Evolutionary conservation across 768 basidiomycete genomes (phyloP).

Genomic region (Tricholoma matsutake): DNA sequence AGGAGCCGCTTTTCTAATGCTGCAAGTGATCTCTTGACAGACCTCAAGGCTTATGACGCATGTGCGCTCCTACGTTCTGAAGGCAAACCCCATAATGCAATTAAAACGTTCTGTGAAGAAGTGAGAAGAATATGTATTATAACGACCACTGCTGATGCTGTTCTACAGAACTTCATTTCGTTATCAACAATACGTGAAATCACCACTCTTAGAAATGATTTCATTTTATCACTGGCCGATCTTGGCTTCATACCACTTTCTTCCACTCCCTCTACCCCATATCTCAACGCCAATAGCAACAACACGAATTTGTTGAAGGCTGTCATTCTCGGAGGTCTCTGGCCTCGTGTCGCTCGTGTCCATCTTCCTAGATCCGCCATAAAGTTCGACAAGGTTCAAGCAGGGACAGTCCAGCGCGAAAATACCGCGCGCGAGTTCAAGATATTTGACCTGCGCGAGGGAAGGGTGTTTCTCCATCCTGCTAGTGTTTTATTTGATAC

Average conservation of each 20-base stretch:
- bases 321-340: slow-evolving; percentile 82
- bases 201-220: slow-evolving; percentile 72
- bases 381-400: slow-evolving; percentile 83
- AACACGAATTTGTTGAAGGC: slow-evolving; percentile 80
- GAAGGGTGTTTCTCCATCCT: slow-evolving; percentile 81
- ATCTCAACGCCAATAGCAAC: slow-evolving; percentile 60
- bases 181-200: slow-evolving; percentile 71
- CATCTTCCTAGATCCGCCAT: slow-evolving; percentile 68
- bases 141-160: slow-evolving; percentile 1
- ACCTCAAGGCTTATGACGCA: slow-evolving; percentile 71
- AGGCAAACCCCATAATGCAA: slow-evolving; percentile 42
- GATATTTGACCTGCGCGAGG: slow-evolving; percentile 65
- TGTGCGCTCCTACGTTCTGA: slow-evolving; percentile 48
- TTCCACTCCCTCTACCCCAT: slow-evolving; percentile 41
- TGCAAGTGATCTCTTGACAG: slow-evolving; percentile 84
- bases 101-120: slow-evolving; percentile 70
- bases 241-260: slow-evolving; percentile 63
- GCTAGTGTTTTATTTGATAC: slow-evolving; percentile 74
- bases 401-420: slow-evolving; percentile 81
- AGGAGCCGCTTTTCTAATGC: slow-evolving; percentile 63
- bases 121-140: slow-evolving; percentile 28
- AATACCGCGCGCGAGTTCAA: slow-evolving; percentile 83
- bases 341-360: slow-evolving; percentile 79
- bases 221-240: slow-evolving; percentile 63
- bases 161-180: slow-evolving; percentile 78